Percentiles rank a stretch among this genome's conserved stretches.
These are phyloP conservation scores for Sclerotiophoma versabilis DNA, from an alignment of 2,329 filamentous ascomycete genomes.

Conservation along the genomic window DNA sequence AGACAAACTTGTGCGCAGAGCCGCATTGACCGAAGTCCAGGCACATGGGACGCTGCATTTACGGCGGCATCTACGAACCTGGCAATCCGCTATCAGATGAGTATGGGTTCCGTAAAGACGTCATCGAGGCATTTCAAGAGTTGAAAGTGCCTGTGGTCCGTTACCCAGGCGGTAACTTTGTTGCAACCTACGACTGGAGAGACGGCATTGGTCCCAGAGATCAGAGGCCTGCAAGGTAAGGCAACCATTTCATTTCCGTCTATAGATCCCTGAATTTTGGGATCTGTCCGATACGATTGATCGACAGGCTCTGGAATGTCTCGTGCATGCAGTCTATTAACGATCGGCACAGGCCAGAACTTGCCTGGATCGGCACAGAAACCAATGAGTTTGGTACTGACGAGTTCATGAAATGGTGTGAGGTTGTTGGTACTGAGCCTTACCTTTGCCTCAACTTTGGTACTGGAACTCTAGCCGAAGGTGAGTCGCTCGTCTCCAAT, in stretches of 20 bases:
- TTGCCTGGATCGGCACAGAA: constrained; percentile 81
- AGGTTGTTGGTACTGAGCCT: constrained; percentile 75
- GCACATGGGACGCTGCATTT: constrained; percentile 90
- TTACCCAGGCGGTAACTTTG: constrained; percentile 85
- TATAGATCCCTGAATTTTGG: neutral
- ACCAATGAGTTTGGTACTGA: constrained; percentile 83
- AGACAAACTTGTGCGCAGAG: constrained; percentile 9
- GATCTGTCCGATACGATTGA: neutral
- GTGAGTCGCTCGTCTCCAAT: constrained; percentile 39
- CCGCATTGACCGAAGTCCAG: constrained; percentile 53
- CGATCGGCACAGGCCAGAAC: constrained; percentile 64
- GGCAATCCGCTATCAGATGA: constrained; percentile 74
- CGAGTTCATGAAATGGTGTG: constrained; percentile 85
- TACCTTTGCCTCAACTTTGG: constrained; percentile 84
- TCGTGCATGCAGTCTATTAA: constrained; percentile 15
- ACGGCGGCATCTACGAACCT: constrained; percentile 84
- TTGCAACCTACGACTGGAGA: constrained; percentile 84
- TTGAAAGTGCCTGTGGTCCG: constrained; percentile 78
- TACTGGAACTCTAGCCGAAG: constrained; percentile 67
- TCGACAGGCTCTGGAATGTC: neutral
- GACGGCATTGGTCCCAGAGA: constrained; percentile 80
- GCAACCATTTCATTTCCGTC: neutral
- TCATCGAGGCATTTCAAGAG: constrained; percentile 75
- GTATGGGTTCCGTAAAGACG: constrained; percentile 75
- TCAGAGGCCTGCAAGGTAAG: constrained; percentile 65